phyloP scores from a whole-genome alignment of 2,329 filamentous ascomycete genomes.

The Colletotrichum spinosum region DNA sequence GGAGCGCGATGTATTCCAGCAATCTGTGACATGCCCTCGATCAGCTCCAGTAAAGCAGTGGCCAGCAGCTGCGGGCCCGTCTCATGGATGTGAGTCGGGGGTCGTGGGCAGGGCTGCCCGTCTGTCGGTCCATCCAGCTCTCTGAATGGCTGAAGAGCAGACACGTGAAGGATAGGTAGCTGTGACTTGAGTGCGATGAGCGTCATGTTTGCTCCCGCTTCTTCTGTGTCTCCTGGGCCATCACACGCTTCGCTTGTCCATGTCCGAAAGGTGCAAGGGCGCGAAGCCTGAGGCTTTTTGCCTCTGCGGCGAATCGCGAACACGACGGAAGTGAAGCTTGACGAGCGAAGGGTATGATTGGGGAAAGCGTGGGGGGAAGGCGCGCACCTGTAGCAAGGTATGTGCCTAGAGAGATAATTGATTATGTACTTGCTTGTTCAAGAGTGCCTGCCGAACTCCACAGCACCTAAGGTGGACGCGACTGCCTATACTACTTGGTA shows the following conservation, averaged over 20 bases:
- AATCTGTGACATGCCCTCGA: not conserved
- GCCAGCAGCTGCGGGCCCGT: slow-evolving; percentile 18
- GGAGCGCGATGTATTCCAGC: slow-evolving; percentile 4
- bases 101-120: no score
- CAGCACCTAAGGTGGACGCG: no score
- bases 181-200: slow-evolving; percentile 3
- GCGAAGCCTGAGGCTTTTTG: slow-evolving; percentile 5
- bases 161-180: slow-evolving; percentile 19
- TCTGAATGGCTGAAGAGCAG: slow-evolving; percentile 17
- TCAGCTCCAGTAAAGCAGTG: no score
- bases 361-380: slow-evolving; percentile 30
- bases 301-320: slow-evolving; percentile 28
- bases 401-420: no score
- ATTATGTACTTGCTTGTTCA: no score
- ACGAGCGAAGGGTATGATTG: slow-evolving; percentile 27
- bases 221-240: slow-evolving; percentile 6
- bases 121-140: not conserved
- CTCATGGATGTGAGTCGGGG: no score
- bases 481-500: no score
- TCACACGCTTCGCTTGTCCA: no score
- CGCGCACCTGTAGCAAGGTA: no score
- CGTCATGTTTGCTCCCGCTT: slow-evolving; percentile 7
- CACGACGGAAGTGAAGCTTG: slow-evolving; percentile 34
- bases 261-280: no score
- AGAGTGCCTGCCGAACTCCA: no score